A percentile compares a stretch with the other conserved stretches of the same genome.
phyloP scores from a whole-genome alignment of 106 monocot species.

The Dioscorea alata region DNA sequence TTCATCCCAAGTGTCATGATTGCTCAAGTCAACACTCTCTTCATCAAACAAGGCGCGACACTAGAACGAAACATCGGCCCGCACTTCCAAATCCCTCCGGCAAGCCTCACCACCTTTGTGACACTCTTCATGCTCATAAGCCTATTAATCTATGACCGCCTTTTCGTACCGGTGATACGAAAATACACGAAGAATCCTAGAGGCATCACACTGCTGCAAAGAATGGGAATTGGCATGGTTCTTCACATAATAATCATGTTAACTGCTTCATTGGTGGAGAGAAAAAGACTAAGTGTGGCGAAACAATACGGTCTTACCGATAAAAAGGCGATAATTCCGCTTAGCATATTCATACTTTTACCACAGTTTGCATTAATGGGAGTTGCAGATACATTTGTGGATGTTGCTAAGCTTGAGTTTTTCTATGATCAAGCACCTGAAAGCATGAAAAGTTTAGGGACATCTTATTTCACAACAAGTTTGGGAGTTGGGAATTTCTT shows the following conservation, averaged over 20 bases:
- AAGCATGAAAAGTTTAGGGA: constrained; percentile 14
- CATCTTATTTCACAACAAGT: background rate
- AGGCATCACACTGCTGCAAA: constrained; percentile 45
- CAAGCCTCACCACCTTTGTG: constrained; percentile 22
- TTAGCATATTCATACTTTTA: constrained; percentile 37
- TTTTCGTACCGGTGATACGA: constrained; percentile 20
- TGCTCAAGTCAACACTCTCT: constrained; percentile 22
- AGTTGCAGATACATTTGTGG: constrained; percentile 45
- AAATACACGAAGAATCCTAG: constrained; percentile 39
- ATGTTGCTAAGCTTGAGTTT: constrained; percentile 22
- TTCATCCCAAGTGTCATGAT: constrained; percentile 17
- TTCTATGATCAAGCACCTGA: background rate
- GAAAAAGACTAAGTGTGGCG: constrained; percentile 12
- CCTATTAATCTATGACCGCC: constrained; percentile 36
- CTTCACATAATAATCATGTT: constrained; percentile 42
- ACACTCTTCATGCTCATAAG: constrained; percentile 51
- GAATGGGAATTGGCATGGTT: constrained; percentile 28
- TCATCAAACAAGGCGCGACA: constrained; percentile 24
- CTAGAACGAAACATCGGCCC: constrained; percentile 15
- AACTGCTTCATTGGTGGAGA: constrained; percentile 27
- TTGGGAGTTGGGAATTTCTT: constrained; percentile 12
- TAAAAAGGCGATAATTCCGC: background rate
- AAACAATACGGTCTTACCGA: constrained; percentile 2
- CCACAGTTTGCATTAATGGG: constrained; percentile 61
- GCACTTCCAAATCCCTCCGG: constrained; percentile 18